Evolutionary conservation across 1,284 basidiomycete species (phyloP).

Genomic region (Fomitopsis schrenkii): DNA sequence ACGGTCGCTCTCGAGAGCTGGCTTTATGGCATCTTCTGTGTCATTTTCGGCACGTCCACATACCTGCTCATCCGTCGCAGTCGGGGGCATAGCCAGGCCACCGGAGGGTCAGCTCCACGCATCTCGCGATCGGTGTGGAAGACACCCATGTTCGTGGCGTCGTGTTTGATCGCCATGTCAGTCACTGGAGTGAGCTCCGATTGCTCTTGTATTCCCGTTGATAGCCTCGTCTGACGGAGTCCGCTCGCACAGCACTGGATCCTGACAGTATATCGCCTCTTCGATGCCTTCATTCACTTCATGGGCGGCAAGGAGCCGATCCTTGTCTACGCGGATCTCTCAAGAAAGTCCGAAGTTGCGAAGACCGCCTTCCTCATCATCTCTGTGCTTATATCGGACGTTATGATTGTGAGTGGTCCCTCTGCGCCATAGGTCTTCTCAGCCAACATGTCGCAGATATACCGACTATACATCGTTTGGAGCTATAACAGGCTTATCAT

Average conservation of each 20-base stretch:
- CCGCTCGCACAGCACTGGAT: background rate
- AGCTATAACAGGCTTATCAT: constrained; percentile 1
- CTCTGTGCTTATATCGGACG: constrained; percentile 1
- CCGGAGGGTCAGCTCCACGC: background rate
- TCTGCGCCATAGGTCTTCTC: background rate
- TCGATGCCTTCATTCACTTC: constrained; percentile 3
- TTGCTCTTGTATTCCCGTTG: background rate
- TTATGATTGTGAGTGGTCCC: constrained; percentile 1
- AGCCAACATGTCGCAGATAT: background rate
- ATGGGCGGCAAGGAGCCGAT: constrained; percentile 2
- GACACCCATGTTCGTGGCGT: constrained; percentile 5
- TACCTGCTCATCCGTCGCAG: background rate
- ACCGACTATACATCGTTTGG: constrained; percentile 4
- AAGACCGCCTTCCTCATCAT: constrained; percentile 5
- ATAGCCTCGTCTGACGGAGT: no score
- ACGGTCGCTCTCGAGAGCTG: constrained; percentile 2
- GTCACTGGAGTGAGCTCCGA: background rate
- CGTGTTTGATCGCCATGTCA: background rate
- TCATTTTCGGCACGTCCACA: constrained; percentile 1
- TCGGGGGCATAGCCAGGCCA: background rate
- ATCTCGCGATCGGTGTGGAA: background rate
- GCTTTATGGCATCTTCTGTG: constrained; percentile 3
- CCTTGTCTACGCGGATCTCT: constrained; percentile 3
- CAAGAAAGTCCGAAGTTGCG: background rate
- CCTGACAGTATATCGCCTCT: background rate